phyloP scores from a whole-genome alignment of 495 filamentous ascomycete genomes.

The Delitschia confertaspora region DNA sequence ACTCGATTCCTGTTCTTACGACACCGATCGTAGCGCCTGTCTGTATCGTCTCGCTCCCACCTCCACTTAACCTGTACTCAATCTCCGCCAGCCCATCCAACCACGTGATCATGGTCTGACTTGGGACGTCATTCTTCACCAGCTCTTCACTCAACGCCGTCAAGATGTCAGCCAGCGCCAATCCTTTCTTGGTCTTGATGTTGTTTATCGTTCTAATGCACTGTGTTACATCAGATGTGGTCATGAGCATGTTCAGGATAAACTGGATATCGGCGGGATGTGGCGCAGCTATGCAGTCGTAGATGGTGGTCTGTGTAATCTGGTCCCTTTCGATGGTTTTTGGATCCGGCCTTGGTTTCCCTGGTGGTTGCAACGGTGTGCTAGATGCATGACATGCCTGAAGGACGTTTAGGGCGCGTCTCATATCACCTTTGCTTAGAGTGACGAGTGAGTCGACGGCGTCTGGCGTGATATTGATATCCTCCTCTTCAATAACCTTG shows the following conservation, averaged over 20 bases:
- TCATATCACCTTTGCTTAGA: constrained; percentile 93
- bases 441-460: constrained; percentile 72
- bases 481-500: constrained; percentile 79
- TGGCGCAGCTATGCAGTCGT: constrained; percentile 93
- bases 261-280: constrained; percentile 80
- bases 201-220: constrained; percentile 79
- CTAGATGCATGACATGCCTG: constrained; percentile 95
- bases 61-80: constrained; percentile 81
- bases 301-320: constrained; percentile 87
- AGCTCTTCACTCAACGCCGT: constrained; percentile 76
- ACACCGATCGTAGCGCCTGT: constrained; percentile 88
- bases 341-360: constrained; percentile 41
- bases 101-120: constrained; percentile 83
- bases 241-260: constrained; percentile 74
- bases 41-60: constrained; percentile 82
- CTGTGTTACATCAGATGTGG: constrained; percentile 72
- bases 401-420: constrained; percentile 85
- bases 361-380: constrained; percentile 43
- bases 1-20: constrained; percentile 74
- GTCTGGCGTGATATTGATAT: constrained; percentile 69
- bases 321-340: constrained; percentile 56
- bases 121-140: constrained; percentile 70
- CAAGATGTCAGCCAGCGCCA: constrained; percentile 89
- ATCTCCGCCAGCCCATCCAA: constrained; percentile 85
- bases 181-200: constrained; percentile 75